Conservation (phyloP, 306 rosid genomes). For the Alnus glutinosa region DNA sequence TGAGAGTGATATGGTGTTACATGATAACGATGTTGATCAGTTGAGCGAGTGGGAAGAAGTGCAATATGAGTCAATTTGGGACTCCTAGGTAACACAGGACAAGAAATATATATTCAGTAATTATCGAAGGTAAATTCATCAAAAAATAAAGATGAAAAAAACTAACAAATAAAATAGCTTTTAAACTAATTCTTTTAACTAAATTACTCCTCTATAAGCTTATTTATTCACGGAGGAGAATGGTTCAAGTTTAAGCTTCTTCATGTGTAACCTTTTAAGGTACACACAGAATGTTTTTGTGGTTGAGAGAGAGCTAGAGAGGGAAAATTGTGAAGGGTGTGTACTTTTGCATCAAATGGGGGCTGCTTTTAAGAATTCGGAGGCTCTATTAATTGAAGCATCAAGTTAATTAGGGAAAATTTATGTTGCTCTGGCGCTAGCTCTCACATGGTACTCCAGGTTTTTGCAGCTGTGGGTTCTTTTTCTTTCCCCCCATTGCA, state of each 20-base stretch:
- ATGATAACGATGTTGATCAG: constrained; percentile 6
- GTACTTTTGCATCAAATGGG: background rate
- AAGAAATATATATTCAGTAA: background rate
- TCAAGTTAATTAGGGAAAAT: background rate
- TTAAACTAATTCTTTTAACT: background rate
- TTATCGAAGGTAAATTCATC: background rate
- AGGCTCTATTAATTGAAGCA: background rate
- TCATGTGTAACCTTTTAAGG: background rate
- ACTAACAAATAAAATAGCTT: background rate
- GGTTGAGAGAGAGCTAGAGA: background rate
- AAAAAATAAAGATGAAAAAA: too few species aligned
- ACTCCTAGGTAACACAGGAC: constrained; percentile 15
- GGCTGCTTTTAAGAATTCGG: background rate
- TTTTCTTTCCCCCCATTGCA: background rate
- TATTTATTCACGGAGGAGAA: background rate
- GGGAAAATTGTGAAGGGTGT: background rate
- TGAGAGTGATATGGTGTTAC: constrained; percentile 19
- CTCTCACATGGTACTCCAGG: background rate
- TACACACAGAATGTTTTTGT: background rate
- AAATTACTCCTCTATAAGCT: background rate
- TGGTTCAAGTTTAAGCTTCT: background rate
- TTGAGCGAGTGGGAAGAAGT: constrained; percentile 49
- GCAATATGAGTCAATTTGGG: constrained; percentile 57
- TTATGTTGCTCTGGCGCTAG: background rate
- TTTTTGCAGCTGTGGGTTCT: background rate